Conservation (phyloP, 176 grass and related monocot species). For the Triticum turgidum region DNA sequence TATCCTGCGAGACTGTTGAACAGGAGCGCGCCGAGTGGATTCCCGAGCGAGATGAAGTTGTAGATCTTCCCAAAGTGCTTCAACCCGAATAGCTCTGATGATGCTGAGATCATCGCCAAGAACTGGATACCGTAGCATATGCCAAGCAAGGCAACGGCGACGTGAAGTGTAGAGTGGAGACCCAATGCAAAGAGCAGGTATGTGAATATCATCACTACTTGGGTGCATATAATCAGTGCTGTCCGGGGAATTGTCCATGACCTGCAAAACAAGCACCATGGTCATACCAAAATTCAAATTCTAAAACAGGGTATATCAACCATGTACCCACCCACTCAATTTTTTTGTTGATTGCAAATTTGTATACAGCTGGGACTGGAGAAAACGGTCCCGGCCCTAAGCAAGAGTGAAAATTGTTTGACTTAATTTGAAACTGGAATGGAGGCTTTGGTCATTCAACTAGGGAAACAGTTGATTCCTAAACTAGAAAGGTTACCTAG, state of each 20-base stretch:
- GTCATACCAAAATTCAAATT: not conserved
- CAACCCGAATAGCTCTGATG: conserved; percentile 82
- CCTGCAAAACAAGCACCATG: conserved; percentile 50
- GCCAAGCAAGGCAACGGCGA: conserved; percentile 56
- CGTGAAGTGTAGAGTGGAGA: conserved; percentile 42
- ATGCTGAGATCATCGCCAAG: conserved; percentile 75
- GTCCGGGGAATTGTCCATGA: conserved; percentile 73
- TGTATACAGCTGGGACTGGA: not conserved
- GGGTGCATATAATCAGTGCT: conserved; percentile 55
- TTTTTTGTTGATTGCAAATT: not conserved
- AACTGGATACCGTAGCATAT: conserved; percentile 77
- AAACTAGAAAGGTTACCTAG: not conserved
- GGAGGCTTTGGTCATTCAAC: too few relatives aligned
- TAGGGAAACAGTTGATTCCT: not conserved
- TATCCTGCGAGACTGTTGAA: conserved; percentile 84
- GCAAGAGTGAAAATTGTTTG: not conserved
- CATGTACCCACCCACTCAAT: not conserved
- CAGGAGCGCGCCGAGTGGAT: conserved; percentile 66
- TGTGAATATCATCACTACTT: conserved; percentile 78
- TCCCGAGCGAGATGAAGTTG: conserved; percentile 75
- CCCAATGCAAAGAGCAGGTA: conserved; percentile 77
- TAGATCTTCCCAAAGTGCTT: conserved; percentile 89
- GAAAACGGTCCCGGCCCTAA: not conserved
- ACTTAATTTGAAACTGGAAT: not conserved
- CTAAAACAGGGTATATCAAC: not conserved